Evolutionary conservation across 2,329 filamentous ascomycete species (phyloP), one percentile per base, ranked within the genome.

Genomic region (Septoria linicola): DNA sequence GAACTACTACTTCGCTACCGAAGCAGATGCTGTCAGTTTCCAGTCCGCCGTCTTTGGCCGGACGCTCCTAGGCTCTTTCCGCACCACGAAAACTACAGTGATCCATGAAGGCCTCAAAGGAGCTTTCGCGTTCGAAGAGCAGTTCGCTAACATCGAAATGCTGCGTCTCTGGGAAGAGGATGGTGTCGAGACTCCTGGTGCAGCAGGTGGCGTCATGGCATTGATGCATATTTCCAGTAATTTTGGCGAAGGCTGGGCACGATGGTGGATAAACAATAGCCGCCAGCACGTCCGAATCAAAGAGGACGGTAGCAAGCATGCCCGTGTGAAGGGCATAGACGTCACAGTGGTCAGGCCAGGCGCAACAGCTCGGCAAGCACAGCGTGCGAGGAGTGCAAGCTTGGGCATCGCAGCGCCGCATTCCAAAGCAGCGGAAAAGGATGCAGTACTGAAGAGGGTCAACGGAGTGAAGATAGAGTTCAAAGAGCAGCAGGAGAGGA

Each of bases 131-230:
- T 74, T 75, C 49, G 71, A 74, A 46, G 73, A 76, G 56, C 74
- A 76, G 58, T 74, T 77, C 65, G 74, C 73, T 46, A 74, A 70
- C 16, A 71, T 76, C 52, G 74, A 77, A 52, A 73, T 72, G 30
- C 64, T 76, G 2, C 67, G 74, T 3, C 60, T 76, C 0, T 77
- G 74, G 73, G 68, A 74, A 54, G 73, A 76, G 39, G 68, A 71
- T 19, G 66, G 66, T 6, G 57, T 63, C 4, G 51, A 59, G 3
- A 64, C 59, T 1, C 58, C 62, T 3, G 63, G 64, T 8, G 70
- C 68, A 1, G 68, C 63, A 0, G 69, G 69, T 14, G 74, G 71
- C 16, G 66, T 76, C 14, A 64, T 76, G 25, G 73, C 70, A 0
- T 63, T 75, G 3, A 70, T 76, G 31, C 73, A 76, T 49, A 73